Evolutionary conservation across 805 yeast species (phyloP), one percentile per base, ranked within the genome.

Genomic region (Jamesozyma spencerorum): DNA sequence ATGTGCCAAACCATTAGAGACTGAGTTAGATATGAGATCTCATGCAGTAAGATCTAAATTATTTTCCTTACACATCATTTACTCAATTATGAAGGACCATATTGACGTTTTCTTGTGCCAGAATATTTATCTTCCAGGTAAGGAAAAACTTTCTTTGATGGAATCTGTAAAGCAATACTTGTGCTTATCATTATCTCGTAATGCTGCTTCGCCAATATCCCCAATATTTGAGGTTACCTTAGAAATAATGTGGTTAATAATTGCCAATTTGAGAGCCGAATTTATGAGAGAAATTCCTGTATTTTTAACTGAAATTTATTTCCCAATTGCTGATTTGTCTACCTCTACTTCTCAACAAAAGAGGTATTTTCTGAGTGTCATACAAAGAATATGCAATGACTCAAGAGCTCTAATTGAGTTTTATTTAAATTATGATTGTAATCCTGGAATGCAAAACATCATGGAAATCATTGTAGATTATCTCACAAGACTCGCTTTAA

Each of bases 381-480:
- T 94, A 19, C 83, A 84, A 51, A 72, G 94, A 49, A 63, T 92
- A 30, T 82, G 94, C 57, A 77, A 78, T 47, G 95, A 90, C 63
- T 94, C 97, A 34, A 73, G 94, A 46, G 81, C 94, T 15, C 66
- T 94, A 46, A 85, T 94, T 43, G 99, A 92, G 64, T 77, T 92
- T 44, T 92, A 90, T 57, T 71, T 92, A 54, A 92, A 92, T 62
- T 94, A 92, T 60, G 99, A 92, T 62, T 92, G 99, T 68, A 95
- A 87, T 58, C 64, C 74, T 2, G 68, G 72, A 15, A 74, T 80
- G 71, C 83, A 92, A 30, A 92, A 92, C 58, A 70, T 88, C 37
- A 85, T 88, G 62, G 98, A 92, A 62, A 70, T 77, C 38, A 69
- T 87, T 33, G 76, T 87, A 39, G 88, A 86, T 48, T 80, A 82